Evolutionary conservation across 495 filamentous ascomycete species (phyloP), one percentile per base, ranked within the genome.

Genomic region (Zalerion maritima): DNA sequence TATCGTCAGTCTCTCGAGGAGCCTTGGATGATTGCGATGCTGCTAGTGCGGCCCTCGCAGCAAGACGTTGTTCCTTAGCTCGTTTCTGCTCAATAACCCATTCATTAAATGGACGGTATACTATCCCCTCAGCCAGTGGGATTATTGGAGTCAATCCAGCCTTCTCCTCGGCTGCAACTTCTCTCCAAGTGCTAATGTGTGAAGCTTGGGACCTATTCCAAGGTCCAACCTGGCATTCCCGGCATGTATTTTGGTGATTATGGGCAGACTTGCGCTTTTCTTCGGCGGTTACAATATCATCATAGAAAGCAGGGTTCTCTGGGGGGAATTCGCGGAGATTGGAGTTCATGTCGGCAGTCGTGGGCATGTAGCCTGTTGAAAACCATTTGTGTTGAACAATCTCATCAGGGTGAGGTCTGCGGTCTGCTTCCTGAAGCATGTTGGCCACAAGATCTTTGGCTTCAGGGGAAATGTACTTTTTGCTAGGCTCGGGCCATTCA

Each of bases 371-470:
- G 2, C 73, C 73, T 7, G 59, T 55, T 25, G 69, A 71, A 54
- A 92, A 89, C 49, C 89, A 92, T 8, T 67, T 57, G 46, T 89
- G 83, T 30, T 81, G 73, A 9, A 86, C 81, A 45, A 89, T 78
- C 5, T 74, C 71, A 42, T 91, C 83, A 0, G 81, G 72, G 29
- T 78, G 74, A 2, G 81, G 81, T 14, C 83, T 67, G 44, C 67
- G 52, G 25, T 82, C 68, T 6, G 84, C 78, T 11, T 80, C 71
- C 32, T 82, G 62, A 14, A 92, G 60, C 46, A 89, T 76, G 7
- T 60, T 66, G 30, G 71, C 71, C 7, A 92, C 83, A 8, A 91
- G 57, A 24, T 77, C 73, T 33, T 86, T 91, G n/a, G 78, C 80
- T 40, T 74, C 69, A 26, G 55, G 39, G 26, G 56, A 63, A 18